Evolutionary conservation across 2,329 filamentous ascomycete genomes (phyloP), one percentile per base, ranked within the genome.

Genomic region (Phoma sp.): DNA sequence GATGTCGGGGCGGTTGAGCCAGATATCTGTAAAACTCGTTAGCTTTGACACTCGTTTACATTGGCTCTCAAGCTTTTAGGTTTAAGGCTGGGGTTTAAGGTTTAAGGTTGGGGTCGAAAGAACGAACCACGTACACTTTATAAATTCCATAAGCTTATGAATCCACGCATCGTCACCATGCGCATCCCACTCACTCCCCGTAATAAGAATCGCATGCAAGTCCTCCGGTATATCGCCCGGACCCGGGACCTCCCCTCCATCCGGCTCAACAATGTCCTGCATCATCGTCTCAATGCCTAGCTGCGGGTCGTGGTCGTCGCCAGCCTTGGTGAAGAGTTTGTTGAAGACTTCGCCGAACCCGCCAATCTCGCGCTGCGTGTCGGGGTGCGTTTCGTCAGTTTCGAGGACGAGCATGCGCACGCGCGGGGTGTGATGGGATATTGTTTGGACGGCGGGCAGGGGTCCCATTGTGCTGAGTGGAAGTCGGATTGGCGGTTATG

Each of bases 271-370:
- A 5, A 86, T 78, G 60, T 82, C 86, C 30, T 80, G 74, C 65
- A 83, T 81, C 20, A 81, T 77, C 1, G 82, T 84, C 63, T 84
- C 80, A 21, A 86, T 77, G 5, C 78, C 80, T 0, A 87, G 72
- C 0, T 79, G 79, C 2, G 84, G 84, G 21, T 81, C 72, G 56
- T 86, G 83, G 2, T 74, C 74, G 18, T 76, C 68, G 3, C 84
- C 84, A 2, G 83, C 83, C 28, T 75, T 69, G 18, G 75, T 71
- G 56, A 86, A 83, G 32, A 84, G 77, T 1, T 75, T 60, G 55
- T 84, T 76, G 9, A 86, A 66, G 20, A 86, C 80, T 33, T 83
- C 72, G 7, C 82, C 83, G 61, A 85, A 86, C 5, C 77, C 77
- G 12, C 84, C 84, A n/a, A 72, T 76, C 38, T 79, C 74, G 15